Evolutionary conservation across 2,329 filamentous ascomycete species (phyloP).

Genomic region (Aspergillus viridinutans): DNA sequence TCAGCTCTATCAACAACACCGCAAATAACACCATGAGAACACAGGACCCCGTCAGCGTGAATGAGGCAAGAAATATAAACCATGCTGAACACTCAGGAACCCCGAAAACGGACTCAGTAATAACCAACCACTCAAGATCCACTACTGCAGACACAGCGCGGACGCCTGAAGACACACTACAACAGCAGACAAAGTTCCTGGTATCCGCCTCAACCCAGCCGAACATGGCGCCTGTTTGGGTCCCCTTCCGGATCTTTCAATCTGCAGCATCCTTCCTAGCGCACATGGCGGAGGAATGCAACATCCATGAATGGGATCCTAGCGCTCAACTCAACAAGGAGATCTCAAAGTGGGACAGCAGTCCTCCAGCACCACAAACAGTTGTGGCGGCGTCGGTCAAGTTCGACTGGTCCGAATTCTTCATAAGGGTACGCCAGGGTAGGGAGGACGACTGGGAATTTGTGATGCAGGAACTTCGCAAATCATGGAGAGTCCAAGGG

Average conservation of each 20-base stretch:
- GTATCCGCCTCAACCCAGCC: conserved; percentile 9
- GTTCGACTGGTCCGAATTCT: conserved; percentile 17
- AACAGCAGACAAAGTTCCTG: conserved; percentile 13
- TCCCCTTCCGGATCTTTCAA: conserved; percentile 11
- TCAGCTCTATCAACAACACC: neutral
- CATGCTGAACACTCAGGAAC: neutral
- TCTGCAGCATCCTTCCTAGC: conserved; percentile 13
- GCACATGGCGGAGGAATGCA: conserved; percentile 13
- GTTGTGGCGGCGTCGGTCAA: conserved; percentile 17
- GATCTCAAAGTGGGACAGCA: neutral
- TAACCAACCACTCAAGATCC: neutral
- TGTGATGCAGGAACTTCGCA: conserved; percentile 10
- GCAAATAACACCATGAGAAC: neutral
- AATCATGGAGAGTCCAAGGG: conserved; percentile 10
- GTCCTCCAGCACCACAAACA: neutral
- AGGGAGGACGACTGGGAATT: conserved; percentile 13
- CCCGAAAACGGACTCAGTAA: neutral
- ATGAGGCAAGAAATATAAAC: neutral
- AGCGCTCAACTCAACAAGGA: conserved; percentile 8
- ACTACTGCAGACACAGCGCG: neutral
- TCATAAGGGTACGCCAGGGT: conserved; percentile 16
- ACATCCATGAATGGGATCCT: conserved; percentile 6
- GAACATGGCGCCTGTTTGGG: conserved; percentile 14
- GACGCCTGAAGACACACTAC: neutral
- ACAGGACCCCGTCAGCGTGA: neutral